phyloP scores from a whole-genome alignment of 306 rosid genomes.

The Datisca glomerata region DNA sequence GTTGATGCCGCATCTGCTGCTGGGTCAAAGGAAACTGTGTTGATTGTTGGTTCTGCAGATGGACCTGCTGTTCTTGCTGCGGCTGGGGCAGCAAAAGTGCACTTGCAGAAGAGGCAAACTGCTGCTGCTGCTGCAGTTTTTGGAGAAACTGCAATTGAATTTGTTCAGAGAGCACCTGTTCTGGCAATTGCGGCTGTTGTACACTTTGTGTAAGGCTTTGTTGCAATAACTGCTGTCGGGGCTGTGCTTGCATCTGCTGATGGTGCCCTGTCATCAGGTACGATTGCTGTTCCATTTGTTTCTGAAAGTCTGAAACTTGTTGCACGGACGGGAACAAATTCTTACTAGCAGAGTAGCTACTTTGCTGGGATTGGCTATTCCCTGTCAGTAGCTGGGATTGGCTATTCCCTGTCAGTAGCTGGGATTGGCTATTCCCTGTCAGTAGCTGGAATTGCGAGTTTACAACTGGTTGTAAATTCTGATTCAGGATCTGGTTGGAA shows the following conservation, averaged over 20 bases:
- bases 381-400: constrained; percentile 56
- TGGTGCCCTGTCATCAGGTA: constrained; percentile 57
- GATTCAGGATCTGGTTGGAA: constrained; percentile 49
- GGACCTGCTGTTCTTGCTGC: constrained; percentile 59
- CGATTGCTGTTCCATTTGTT: constrained; percentile 65
- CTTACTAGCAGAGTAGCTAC: constrained; percentile 36
- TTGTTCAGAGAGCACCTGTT: constrained; percentile 65
- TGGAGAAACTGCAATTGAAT: constrained; percentile 61
- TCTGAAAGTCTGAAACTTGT: constrained; percentile 66
- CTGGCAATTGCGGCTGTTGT: constrained; percentile 52
- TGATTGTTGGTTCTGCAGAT: constrained; percentile 58
- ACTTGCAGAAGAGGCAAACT: constrained; percentile 42
- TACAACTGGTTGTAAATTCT: constrained; percentile 37
- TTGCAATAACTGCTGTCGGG: constrained; percentile 58
- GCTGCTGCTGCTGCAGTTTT: constrained; percentile 41
- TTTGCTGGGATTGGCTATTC: constrained; percentile 55
- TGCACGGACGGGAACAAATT: constrained; percentile 51
- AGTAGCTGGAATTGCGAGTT: constrained; percentile 81
- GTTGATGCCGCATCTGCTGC: constrained; percentile 49
- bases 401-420: constrained; percentile 45
- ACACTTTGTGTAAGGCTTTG: constrained; percentile 55
- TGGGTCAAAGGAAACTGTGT: constrained; percentile 43
- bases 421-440: constrained; percentile 52
- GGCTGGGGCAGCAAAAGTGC: constrained; percentile 62
- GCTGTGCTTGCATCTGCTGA: constrained; percentile 52